phyloP scores from a whole-genome alignment of 768 basidiomycete species.

The Floccularia luteovirens region DNA sequence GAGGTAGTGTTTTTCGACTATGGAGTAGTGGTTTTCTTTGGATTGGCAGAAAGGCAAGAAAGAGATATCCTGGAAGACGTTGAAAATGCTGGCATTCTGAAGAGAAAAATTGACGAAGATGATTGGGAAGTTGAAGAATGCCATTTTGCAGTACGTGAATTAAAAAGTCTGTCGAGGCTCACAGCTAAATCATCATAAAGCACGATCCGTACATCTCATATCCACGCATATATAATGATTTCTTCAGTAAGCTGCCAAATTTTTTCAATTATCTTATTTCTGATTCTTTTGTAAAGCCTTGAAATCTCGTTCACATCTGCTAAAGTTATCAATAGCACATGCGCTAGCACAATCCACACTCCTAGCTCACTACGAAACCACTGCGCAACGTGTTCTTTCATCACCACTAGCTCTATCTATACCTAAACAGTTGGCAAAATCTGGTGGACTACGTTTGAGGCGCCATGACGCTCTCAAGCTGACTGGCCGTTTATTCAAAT shows the following conservation, averaged over 20 bases:
- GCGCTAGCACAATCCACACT: slow-evolving; percentile 93
- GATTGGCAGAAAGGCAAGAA: slow-evolving; percentile 75
- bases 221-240: slow-evolving; percentile 93
- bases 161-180: slow-evolving; percentile 3
- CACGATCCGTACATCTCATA: slow-evolving; percentile 80
- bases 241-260: slow-evolving; percentile 67
- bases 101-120: slow-evolving; percentile 48
- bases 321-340: slow-evolving; percentile 90
- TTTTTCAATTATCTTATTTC: background rate
- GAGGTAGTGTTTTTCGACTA: slow-evolving; percentile 81
- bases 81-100: slow-evolving; percentile 61
- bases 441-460: slow-evolving; percentile 68
- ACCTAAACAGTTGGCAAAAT: slow-evolving; percentile 73
- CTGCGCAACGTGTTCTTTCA: slow-evolving; percentile 70
- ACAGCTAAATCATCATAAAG: slow-evolving; percentile 24
- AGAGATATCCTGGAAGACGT: slow-evolving; percentile 80
- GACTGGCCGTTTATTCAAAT: slow-evolving; percentile 80
- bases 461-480: slow-evolving; percentile 82
- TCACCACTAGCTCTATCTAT: slow-evolving; percentile 73
- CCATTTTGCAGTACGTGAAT: slow-evolving; percentile 68
- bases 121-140: slow-evolving; percentile 94
- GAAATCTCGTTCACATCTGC: slow-evolving; percentile 84
- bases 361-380: slow-evolving; percentile 80
- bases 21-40: slow-evolving; percentile 91
- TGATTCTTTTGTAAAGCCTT: slow-evolving; percentile 47